Evolutionary conservation across 768 basidiomycete species (phyloP).

Genomic region (Auricularia heimuer): DNA sequence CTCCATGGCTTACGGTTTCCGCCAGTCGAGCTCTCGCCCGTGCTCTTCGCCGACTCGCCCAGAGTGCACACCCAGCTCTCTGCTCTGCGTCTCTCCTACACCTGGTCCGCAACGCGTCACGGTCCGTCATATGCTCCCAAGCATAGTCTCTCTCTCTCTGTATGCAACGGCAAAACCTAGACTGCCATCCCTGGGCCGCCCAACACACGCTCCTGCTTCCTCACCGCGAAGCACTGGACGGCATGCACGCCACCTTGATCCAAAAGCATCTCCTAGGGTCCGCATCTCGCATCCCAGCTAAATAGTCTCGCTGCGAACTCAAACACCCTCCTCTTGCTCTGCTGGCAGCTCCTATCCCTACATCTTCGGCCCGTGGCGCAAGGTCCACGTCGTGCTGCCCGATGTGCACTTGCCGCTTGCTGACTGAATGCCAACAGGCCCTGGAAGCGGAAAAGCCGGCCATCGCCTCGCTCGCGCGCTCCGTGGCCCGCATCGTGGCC

Average conservation of each 20-base stretch:
- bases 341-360: conserved; percentile 58
- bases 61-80: neutral
- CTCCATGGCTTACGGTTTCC: conserved; percentile 2
- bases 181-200: neutral
- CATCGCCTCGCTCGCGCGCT: conserved; percentile 39
- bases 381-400: conserved; percentile 29
- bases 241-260: neutral
- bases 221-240: conserved; percentile 6
- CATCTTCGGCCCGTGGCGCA: conserved; percentile 61
- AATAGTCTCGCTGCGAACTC: too few relatives aligned
- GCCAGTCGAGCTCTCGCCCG: neutral
- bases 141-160: too few relatives aligned
- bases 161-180: neutral
- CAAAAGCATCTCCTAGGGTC: conserved; percentile 9
- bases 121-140: neutral
- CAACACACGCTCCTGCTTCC: conserved; percentile 6
- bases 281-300: conserved; percentile 2
- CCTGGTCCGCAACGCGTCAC: neutral
- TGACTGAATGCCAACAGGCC: conserved; percentile 31
- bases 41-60: neutral
- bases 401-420: conserved; percentile 7
- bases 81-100: neutral
- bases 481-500: conserved; percentile 39
- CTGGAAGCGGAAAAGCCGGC: conserved; percentile 42
- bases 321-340: conserved; percentile 5